Conservation (phyloP, 2,329 filamentous ascomycete genomes). For the Verticillium albo-atrum region DNA sequence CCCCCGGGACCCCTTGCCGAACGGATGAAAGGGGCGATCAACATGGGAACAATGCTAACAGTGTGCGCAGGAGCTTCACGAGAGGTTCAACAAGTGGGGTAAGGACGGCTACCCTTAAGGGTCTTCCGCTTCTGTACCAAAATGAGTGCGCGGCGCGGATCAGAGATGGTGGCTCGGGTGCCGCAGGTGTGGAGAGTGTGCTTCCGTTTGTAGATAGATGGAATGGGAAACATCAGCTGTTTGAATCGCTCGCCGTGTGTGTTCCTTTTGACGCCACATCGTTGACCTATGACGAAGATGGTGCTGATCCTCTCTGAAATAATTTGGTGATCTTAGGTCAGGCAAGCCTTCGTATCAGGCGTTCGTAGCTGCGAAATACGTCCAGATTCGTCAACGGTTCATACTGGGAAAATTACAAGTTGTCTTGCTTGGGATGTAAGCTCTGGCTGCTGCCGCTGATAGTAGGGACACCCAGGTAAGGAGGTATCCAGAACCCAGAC, state of each 20-base stretch:
- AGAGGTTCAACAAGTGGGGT: constrained; percentile 99
- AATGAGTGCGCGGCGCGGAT: not conserved
- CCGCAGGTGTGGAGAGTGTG: not conserved
- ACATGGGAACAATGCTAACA: constrained; percentile 5
- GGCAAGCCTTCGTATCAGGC: too few species aligned
- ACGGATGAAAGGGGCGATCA: not conserved
- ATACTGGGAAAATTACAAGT: too few species aligned
- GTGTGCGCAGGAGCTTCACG: constrained; percentile 71
- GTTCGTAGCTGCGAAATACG: too few species aligned
- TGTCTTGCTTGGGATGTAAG: too few species aligned
- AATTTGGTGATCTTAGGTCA: not conserved
- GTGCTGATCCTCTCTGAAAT: not conserved
- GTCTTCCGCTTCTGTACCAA: not conserved
- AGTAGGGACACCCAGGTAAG: too few species aligned
- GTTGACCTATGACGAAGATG: not conserved
- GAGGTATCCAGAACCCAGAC: too few species aligned
- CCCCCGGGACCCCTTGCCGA: too few species aligned
- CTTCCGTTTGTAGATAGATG: constrained; percentile 13
- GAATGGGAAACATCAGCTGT: constrained; percentile 3
- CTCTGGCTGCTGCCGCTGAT: too few species aligned
- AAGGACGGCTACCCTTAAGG: constrained; percentile 81
- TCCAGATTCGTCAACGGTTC: too few species aligned
- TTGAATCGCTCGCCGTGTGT: not conserved
- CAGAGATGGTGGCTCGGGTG: not conserved
- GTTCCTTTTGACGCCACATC: not conserved